phyloP scores from a whole-genome alignment of 805 yeast genomes.

The Nakazawaea wickerhamii region DNA sequence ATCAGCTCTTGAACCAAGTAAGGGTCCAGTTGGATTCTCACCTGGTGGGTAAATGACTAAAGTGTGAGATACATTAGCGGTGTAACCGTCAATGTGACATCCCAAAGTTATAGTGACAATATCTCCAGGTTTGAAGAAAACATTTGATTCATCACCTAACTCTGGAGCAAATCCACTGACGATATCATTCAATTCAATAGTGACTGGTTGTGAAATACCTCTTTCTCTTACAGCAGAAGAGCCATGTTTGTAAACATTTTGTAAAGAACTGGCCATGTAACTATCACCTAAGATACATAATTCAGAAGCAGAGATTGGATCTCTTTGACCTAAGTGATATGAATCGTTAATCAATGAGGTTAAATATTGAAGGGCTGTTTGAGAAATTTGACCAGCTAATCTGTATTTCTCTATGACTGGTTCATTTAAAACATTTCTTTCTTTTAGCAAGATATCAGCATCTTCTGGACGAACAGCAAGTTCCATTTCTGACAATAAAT shows the following conservation, averaged over 20 bases:
- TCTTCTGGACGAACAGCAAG: conserved; percentile 72
- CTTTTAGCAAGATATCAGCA: conserved; percentile 63
- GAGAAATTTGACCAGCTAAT: conserved; percentile 84
- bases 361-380: conserved; percentile 69
- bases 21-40: conserved; percentile 66
- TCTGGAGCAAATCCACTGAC: conserved; percentile 84
- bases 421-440: conserved; percentile 62
- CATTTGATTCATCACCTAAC: conserved; percentile 49
- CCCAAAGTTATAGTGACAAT: conserved; percentile 81
- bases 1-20: conserved; percentile 81
- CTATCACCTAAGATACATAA: conserved; percentile 81
- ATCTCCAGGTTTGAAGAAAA: conserved; percentile 67
- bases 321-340: conserved; percentile 54
- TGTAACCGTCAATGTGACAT: conserved; percentile 92
- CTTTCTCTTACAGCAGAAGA: conserved; percentile 64
- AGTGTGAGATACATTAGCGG: conserved; percentile 83
- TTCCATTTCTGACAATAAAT: conserved; percentile 43
- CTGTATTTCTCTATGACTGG: conserved; percentile 74
- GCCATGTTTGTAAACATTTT: conserved; percentile 50
- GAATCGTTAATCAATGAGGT: conserved; percentile 63
- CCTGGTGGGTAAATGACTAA: conserved; percentile 75
- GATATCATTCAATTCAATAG: conserved; percentile 78
- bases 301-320: conserved; percentile 54
- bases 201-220: conserved; percentile 91
- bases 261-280: conserved; percentile 55